Percentiles rank a stretch among this genome's conserved stretches.
phyloP scores from a whole-genome alignment of 306 rosid species.

The Gleditsia sinensis region DNA sequence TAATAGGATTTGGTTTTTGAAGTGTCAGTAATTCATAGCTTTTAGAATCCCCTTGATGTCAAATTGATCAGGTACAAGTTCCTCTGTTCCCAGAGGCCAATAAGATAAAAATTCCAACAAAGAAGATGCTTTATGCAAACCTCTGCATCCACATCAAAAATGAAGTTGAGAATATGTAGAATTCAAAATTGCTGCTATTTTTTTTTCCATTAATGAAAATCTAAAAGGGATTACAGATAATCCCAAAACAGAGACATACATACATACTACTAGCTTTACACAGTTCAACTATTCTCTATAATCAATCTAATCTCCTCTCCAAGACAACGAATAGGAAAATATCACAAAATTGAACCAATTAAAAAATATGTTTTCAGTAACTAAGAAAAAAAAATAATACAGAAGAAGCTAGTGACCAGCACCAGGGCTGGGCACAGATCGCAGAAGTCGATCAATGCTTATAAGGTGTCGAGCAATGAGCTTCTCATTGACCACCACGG shows the following conservation, averaged over 20 bases:
- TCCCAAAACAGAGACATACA: constrained; percentile 32
- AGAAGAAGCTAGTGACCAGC: constrained; percentile 57
- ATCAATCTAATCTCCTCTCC: constrained; percentile 2
- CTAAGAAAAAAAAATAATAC: not conserved
- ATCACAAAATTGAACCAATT: constrained; percentile 30
- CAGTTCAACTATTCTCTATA: constrained; percentile 10
- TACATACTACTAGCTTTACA: constrained; percentile 35
- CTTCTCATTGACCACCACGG: constrained; percentile 53
- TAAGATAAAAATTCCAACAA: not conserved
- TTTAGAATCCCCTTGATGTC: too few relatives aligned
- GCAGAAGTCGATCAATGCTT: constrained; percentile 42
- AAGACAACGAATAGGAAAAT: not conserved
- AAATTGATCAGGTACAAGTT: not conserved
- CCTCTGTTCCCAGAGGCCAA: not conserved
- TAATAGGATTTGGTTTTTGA: too few relatives aligned
- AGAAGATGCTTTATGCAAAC: not conserved
- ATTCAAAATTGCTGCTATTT: constrained; percentile 22
- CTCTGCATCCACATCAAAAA: not conserved
- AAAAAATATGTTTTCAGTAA: constrained; percentile 17
- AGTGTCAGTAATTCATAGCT: too few relatives aligned
- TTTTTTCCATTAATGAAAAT: constrained; percentile 6
- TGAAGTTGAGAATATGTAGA: constrained; percentile 1
- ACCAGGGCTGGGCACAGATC: constrained; percentile 91
- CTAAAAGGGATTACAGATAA: constrained; percentile 22
- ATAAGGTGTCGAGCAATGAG: constrained; percentile 72